phyloP scores from a whole-genome alignment of 2,329 filamentous ascomycete genomes.

The Boeremia lycopersici region DNA sequence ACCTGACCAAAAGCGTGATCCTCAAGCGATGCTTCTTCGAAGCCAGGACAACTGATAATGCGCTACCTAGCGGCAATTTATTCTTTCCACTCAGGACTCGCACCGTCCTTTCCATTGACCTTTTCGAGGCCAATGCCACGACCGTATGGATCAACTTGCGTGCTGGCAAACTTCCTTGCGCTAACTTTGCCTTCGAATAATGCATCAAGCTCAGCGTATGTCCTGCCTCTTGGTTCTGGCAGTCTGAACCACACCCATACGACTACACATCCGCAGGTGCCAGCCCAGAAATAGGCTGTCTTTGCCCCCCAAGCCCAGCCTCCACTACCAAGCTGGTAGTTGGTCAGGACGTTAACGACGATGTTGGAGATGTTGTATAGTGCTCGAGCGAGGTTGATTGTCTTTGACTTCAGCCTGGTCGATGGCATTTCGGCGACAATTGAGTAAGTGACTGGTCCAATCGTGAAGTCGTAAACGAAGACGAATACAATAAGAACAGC shows the following conservation, averaged over 20 bases:
- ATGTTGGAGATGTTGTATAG: constrained; percentile 78
- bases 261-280: constrained; percentile 76
- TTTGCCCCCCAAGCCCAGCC: constrained; percentile 87
- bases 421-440: constrained; percentile 84
- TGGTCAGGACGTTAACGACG: constrained; percentile 76
- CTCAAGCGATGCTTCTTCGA: too few relatives aligned
- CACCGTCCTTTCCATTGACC: constrained; percentile 17
- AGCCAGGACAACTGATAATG: too few relatives aligned
- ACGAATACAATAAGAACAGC: constrained; percentile 50
- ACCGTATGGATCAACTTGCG: constrained; percentile 30
- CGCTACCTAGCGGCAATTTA: constrained; percentile 3
- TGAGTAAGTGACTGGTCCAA: constrained; percentile 88
- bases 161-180: constrained; percentile 34
- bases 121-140: constrained; percentile 15
- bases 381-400: constrained; percentile 80
- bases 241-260: constrained; percentile 80
- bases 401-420: constrained; percentile 83
- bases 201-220: constrained; percentile 82
- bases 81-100: constrained; percentile 23
- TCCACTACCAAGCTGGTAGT: constrained; percentile 45
- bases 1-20: too few relatives aligned
- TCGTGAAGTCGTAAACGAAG: constrained; percentile 80
- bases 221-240: constrained; percentile 77
- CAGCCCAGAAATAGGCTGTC: constrained; percentile 84
- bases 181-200: constrained; percentile 67